Evolutionary conservation across 352 stramenopile genomes (phyloP), one percentile per base, ranked within the genome.

Genomic region (Globisporangium radiosum): DNA sequence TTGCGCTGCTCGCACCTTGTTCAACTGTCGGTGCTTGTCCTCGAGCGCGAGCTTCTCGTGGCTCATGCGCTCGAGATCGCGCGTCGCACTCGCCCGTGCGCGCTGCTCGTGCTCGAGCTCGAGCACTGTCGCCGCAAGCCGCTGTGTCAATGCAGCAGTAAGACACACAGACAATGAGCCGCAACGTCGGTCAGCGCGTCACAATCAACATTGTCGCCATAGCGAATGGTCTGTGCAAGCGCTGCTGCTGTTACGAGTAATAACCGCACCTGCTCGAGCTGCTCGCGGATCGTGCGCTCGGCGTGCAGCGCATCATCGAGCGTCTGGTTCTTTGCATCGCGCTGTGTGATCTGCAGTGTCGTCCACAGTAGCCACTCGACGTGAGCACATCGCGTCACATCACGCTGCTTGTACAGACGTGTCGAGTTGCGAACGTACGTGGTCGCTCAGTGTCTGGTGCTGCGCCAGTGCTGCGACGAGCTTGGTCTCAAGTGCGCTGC

Each of bases 1-100:
- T 33, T 33, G 25, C 33, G 7, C 5, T 11, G 4, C 4, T 42
- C 48, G n/a, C 17, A 84, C 75, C 65, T 79, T 80, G 40, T 49
- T 55, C 14, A 76, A 42, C 11, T 55, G 44, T 47, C 64, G 64
- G 4, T 75, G 50, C 36, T 82, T 85, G 5, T 87, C 76, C 47
- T 88, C 74, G 7, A 82, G 56, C 7, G 45, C 25, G 19, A 64
- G 17, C 25, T 88, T 90, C 40, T 85, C 78, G 15, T 67, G 55
- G 13, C 53, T 48, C 5, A 69, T 14, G 56, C 54, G 52, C 14
- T 60, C 48, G 5, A 62, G 39, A 13, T 71, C 44, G 17, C 75
- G 57, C 2, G 59, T 17, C 3, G 43, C 63, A 47, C 25, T 33
- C 25, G 25, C 25, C 25, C 57, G 72, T n/a, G 39, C 25, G 4